Evolutionary conservation across 495 filamentous ascomycete genomes (phyloP).

Genomic region (Evansstolkia leycettana): DNA sequence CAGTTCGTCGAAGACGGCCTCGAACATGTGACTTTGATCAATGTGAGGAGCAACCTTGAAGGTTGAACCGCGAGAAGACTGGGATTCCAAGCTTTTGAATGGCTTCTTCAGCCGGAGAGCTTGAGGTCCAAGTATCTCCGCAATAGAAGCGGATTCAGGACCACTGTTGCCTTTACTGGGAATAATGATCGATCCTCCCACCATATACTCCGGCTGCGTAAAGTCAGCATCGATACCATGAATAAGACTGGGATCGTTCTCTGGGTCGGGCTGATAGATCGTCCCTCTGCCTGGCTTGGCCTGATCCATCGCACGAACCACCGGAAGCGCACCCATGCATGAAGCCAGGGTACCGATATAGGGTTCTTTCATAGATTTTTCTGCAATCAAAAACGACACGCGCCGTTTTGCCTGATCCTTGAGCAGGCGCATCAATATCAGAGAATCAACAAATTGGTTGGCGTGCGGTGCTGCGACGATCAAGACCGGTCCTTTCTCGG

Average conservation of each 20-base stretch:
- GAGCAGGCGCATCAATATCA: conserved; percentile 70
- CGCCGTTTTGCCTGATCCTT: conserved; percentile 61
- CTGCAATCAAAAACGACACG: conserved; percentile 67
- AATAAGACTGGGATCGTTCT: conserved; percentile 58
- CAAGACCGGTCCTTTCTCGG: conserved; percentile 61
- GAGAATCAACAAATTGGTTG: conserved; percentile 75
- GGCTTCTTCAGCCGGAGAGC: conserved; percentile 65
- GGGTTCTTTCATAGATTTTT: conserved; percentile 63
- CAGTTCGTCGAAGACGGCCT: conserved; percentile 65
- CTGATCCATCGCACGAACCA: conserved; percentile 64
- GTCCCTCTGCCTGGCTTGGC: conserved; percentile 56
- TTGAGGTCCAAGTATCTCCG: conserved; percentile 54
- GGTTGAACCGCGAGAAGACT: conserved; percentile 39
- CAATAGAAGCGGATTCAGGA: conserved; percentile 63
- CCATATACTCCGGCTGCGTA: conserved; percentile 44
- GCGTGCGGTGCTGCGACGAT: conserved; percentile 85
- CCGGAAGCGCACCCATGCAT: conserved; percentile 60
- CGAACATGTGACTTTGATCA: conserved; percentile 74
- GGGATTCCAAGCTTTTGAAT: conserved; percentile 46
- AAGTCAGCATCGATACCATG: conserved; percentile 67
- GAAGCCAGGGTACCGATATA: conserved; percentile 65
- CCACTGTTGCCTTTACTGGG: conserved; percentile 54
- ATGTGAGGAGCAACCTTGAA: conserved; percentile 75
- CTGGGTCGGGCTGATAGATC: conserved; percentile 69
- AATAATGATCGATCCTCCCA: conserved; percentile 61